phyloP scores from a whole-genome alignment of 2,329 filamentous ascomycete genomes.

The Bimuria novae-zelandiae region DNA sequence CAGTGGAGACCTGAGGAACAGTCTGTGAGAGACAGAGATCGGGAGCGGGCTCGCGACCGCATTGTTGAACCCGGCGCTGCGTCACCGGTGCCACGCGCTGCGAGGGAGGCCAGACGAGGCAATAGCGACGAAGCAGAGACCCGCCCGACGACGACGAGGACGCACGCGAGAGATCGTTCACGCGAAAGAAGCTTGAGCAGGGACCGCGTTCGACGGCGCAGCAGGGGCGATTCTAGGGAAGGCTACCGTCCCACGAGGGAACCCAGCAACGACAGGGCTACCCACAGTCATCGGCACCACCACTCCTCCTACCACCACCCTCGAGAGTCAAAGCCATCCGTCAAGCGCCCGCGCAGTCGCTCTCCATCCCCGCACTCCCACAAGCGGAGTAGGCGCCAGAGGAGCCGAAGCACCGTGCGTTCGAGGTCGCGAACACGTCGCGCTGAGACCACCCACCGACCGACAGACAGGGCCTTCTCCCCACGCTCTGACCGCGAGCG shows the following conservation, averaged over 20 bases:
- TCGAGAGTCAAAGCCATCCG: conserved; percentile 43
- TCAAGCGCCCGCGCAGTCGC: conserved; percentile 46
- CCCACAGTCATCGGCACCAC: conserved; percentile 41
- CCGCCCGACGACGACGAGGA: conserved; percentile 29
- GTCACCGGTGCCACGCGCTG: conserved; percentile 44
- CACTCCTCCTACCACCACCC: conserved; percentile 37
- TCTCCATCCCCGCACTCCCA: conserved; percentile 41
- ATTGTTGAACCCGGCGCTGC: conserved; percentile 36
- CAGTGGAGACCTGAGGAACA: conserved; percentile 50
- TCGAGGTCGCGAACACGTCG: conserved; percentile 41
- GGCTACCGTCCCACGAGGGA: conserved; percentile 42
- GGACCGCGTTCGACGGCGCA: conserved; percentile 39
- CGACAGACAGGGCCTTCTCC: conserved; percentile 36
- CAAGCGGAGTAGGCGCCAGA: conserved; percentile 40
- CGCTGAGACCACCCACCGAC: conserved; percentile 34
- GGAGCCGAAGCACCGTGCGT: conserved; percentile 43
- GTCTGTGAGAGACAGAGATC: conserved; percentile 40
- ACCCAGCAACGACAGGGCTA: conserved; percentile 43
- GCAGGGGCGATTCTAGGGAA: conserved; percentile 39
- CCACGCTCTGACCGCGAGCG: conserved; percentile 42
- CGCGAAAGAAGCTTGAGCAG: conserved; percentile 40
- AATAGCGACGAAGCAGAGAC: conserved; percentile 31
- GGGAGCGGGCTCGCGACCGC: conserved; percentile 33
- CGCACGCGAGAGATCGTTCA: conserved; percentile 34
- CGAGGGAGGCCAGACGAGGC: conserved; percentile 39